Evolutionary conservation across 352 stramenopile species (phyloP).

Genomic region (Globisporangium orthogonon): DNA sequence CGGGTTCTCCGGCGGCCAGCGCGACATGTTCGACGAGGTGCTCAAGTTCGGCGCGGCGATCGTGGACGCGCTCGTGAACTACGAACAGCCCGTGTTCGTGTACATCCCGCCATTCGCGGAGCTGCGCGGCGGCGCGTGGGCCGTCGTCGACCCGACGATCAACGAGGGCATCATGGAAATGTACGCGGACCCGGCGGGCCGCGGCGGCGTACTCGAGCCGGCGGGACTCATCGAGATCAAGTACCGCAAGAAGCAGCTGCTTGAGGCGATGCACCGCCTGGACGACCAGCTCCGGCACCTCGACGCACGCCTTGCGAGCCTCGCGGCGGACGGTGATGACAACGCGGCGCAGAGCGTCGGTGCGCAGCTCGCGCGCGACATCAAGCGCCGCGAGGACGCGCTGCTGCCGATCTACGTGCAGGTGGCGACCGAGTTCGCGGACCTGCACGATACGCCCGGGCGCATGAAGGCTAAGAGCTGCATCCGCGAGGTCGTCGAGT

Average conservation of each 20-base stretch:
- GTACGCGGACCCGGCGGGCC: conserved; percentile 93
- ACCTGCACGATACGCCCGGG: conserved; percentile 99
- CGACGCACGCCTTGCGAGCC: conserved; percentile 61
- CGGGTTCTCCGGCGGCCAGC: conserved; percentile 98
- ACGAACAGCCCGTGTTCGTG: conserved; percentile 99
- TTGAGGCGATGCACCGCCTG: conserved; percentile 95
- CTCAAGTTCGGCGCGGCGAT: conserved; percentile 99
- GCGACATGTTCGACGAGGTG: conserved; percentile 99
- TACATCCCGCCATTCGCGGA: conserved; percentile 99
- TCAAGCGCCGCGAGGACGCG: conserved; percentile 89
- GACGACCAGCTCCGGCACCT: conserved; percentile 92
- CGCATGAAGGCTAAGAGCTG: conserved; percentile 99
- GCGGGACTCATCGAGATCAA: conserved; percentile 98
- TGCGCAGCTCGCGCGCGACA: conserved; percentile 82
- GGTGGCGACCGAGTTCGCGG: conserved; percentile 98
- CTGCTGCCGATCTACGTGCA: conserved; percentile 97
- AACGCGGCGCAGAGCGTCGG: conserved; percentile 19
- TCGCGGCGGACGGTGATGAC: conserved; percentile 31
- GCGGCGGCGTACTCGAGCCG: conserved; percentile 98
- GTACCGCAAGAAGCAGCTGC: conserved; percentile 97
- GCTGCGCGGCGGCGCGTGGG: conserved; percentile 98
- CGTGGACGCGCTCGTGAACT: conserved; percentile 98
- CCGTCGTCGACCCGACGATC: conserved; percentile 99
- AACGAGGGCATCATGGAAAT: conserved; percentile 99
- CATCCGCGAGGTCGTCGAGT: conserved; percentile 96